Evolutionary conservation across 306 rosid genomes (phyloP), one percentile per base, ranked within the genome.

Genomic region (Acacia acuminata): DNA sequence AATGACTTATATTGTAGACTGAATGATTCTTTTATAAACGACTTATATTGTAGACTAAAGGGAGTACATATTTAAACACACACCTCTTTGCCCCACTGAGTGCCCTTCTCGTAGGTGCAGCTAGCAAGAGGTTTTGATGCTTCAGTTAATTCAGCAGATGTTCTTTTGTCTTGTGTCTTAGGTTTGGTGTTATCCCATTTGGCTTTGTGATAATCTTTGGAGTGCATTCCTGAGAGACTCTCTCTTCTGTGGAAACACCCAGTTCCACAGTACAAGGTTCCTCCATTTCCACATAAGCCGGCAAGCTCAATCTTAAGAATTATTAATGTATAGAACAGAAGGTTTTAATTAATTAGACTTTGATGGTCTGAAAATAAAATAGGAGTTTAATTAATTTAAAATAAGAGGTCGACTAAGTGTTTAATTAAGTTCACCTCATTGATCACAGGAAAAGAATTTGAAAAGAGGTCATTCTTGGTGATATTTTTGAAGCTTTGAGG

Each of bases 191-290:
- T 25, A 8, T 85, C 66, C 48, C 42, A 11, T 20, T 77, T 47
- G 61, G 50, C 80, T 75, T 1, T 83, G 63, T 9, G 8, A 34
- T 65, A 61, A 72, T 77, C 90, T 77, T 74, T 83, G 30, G 79
- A 40, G 66, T 82, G 75, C 67, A 84, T 78, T 53, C 97, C 97
- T 3, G 71, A 58, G 0, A 94, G 84, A 81, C 90, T 85, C 45
- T 87, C 91, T 87, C 94, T 88, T 76, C 97, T 36, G 82, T 93
- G 98, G 68, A 92, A 87, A 68, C 93, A 88, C 17, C 94, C 94
- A 15, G 98, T 90, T 71, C 98, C 98, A 71, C 88, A 79, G 71
- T 87, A 94, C 68, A 90, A n/a, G 14, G 97, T 74, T 14, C 87
- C 87, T 32, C 87, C 93, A 71, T 82, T 72, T 51, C 97, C 93